Conservation (phyloP, 2,329 filamentous ascomycete genomes). For the Colletotrichum sp. region DNA sequence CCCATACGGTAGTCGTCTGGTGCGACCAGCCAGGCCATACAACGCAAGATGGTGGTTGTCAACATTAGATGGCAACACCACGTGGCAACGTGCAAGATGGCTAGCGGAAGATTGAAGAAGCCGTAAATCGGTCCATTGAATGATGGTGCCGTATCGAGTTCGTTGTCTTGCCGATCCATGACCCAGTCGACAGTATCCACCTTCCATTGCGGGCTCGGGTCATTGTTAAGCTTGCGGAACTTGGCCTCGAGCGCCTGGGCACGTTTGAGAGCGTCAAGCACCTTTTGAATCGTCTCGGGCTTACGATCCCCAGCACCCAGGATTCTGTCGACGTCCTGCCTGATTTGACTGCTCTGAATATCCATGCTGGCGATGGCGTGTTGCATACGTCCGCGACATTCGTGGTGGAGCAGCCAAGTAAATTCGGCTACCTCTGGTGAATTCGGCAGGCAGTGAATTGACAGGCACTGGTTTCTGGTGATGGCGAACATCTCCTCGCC, state of each 20-base stretch:
- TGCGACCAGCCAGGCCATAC: slow-evolving; percentile 24
- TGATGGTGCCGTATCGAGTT: slow-evolving; percentile 5
- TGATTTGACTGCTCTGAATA: slow-evolving; percentile 23
- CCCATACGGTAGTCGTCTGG: slow-evolving; percentile 22
- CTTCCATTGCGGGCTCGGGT: slow-evolving; percentile 20
- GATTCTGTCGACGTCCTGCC: slow-evolving; percentile 22
- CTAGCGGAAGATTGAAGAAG: slow-evolving; percentile 23
- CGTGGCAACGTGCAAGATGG: slow-evolving; percentile 24
- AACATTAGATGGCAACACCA: slow-evolving; percentile 26
- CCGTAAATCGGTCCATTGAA: slow-evolving; percentile 23
- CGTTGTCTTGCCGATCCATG: slow-evolving; percentile 5
- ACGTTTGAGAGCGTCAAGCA: slow-evolving; percentile 15
- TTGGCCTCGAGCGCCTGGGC: slow-evolving; percentile 16
- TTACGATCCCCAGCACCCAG: slow-evolving; percentile 9
- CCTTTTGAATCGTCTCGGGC: slow-evolving; percentile 16
- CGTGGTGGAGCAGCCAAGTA: slow-evolving; percentile 24
- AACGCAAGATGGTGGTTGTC: slow-evolving; percentile 25
- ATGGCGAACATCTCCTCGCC: slow-evolving; percentile 26
- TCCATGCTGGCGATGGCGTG: slow-evolving; percentile 24
- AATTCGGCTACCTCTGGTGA: slow-evolving; percentile 22
- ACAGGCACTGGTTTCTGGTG: slow-evolving; percentile 25
- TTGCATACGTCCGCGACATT: slow-evolving; percentile 21
- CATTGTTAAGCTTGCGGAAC: slow-evolving; percentile 20
- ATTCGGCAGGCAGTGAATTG: slow-evolving; percentile 24
- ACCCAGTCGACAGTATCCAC: slow-evolving; percentile 16